phyloP scores from a whole-genome alignment of 768 basidiomycete genomes.

The Dioszegia crocea region DNA sequence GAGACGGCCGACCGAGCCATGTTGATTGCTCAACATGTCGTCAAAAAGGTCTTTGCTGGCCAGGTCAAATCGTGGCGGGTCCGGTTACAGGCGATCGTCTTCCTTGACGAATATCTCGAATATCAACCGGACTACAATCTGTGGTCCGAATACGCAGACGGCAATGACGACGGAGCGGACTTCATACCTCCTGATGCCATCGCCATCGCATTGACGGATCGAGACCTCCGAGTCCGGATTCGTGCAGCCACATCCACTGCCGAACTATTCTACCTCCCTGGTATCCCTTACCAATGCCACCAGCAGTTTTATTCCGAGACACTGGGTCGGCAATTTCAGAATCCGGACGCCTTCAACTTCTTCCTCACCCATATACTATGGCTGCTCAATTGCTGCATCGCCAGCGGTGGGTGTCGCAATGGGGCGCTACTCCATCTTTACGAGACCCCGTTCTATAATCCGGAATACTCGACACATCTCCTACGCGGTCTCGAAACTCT shows the following conservation, averaged over 20 bases:
- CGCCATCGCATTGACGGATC: constrained; percentile 58
- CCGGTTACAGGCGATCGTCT: constrained; percentile 58
- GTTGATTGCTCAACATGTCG: constrained; percentile 42
- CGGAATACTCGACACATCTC: constrained; percentile 48
- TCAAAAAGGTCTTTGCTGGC: constrained; percentile 51
- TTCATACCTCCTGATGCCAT: constrained; percentile 53
- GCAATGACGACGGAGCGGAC: constrained; percentile 19
- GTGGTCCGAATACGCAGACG: constrained; percentile 53
- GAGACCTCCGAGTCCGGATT: constrained; percentile 79
- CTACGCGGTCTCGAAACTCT: constrained; percentile 56
- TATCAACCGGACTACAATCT: constrained; percentile 58
- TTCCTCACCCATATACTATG: constrained; percentile 75
- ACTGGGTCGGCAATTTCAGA: constrained; percentile 21
- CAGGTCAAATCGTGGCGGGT: constrained; percentile 63
- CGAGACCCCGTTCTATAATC: constrained; percentile 58
- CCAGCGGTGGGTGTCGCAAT: constrained; percentile 69
- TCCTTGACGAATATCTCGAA: constrained; percentile 64
- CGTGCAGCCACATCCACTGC: constrained; percentile 62
- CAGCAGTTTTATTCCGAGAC: constrained; percentile 52
- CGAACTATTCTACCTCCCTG: constrained; percentile 61
- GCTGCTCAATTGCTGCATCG: constrained; percentile 78
- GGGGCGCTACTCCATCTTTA: constrained; percentile 84
- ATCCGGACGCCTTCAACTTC: constrained; percentile 58
- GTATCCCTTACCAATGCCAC: constrained; percentile 68
- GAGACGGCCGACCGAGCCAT: constrained; percentile 49